Percentiles rank a stretch among this genome's conserved stretches.
These are phyloP conservation scores for Exophiala dermatitidis DNA, from an alignment of 2,329 filamentous ascomycete species.

Conservation along the genomic window DNA sequence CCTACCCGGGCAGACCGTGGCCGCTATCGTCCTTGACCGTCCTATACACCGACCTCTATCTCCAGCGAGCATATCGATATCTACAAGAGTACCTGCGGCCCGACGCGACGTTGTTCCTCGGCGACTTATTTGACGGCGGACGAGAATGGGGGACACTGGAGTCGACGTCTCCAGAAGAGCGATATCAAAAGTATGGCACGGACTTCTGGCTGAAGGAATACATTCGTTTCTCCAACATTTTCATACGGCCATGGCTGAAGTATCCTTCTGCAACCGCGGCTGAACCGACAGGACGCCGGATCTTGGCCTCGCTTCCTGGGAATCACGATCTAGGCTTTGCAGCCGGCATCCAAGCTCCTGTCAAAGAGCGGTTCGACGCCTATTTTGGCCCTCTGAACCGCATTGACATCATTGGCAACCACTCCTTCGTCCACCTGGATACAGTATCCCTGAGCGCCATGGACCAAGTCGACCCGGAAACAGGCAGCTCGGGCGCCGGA, in stretches of 20 bases:
- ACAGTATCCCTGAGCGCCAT: constrained; percentile 77
- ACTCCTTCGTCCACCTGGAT: constrained; percentile 90
- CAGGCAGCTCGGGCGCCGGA: constrained; percentile 42
- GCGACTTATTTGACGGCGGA: constrained; percentile 91
- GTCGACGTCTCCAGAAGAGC: constrained; percentile 55
- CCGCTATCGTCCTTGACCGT: constrained; percentile 60
- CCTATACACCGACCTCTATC: constrained; percentile 79
- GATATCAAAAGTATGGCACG: constrained; percentile 69
- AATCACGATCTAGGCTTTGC: constrained; percentile 96
- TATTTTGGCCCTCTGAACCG: constrained; percentile 90
- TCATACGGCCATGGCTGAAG: constrained; percentile 60
- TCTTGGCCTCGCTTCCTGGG: constrained; percentile 80
- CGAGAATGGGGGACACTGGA: constrained; percentile 79
- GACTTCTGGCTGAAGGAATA: constrained; percentile 85
- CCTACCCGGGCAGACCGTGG: constrained; percentile 80
- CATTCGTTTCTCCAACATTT: constrained; percentile 75
- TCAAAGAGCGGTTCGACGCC: constrained; percentile 73
- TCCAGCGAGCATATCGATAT: constrained; percentile 71
- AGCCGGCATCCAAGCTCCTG: constrained; percentile 68
- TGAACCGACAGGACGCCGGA: constrained; percentile 60
- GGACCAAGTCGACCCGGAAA: constrained; percentile 47
- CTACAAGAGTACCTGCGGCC: constrained; percentile 71
- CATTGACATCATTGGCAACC: constrained; percentile 86
- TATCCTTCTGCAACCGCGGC: constrained; percentile 44
- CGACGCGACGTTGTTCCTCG: constrained; percentile 82